Evolutionary conservation across 345 rosid genomes (phyloP).

Genomic region (Acer campestre): DNA sequence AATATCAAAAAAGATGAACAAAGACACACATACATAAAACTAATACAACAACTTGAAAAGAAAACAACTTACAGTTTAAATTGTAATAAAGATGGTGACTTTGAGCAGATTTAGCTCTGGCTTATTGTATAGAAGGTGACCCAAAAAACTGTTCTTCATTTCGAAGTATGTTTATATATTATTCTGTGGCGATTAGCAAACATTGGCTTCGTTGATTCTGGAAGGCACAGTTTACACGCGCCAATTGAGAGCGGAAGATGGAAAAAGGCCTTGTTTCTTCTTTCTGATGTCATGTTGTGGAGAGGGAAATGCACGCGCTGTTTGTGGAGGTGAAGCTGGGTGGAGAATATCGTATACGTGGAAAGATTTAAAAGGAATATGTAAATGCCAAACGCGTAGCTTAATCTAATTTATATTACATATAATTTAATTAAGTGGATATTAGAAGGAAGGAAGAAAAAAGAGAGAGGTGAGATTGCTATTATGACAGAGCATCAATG

Average conservation of each 20-base stretch:
- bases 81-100: constrained; percentile 11
- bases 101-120: constrained; percentile 12
- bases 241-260: background rate
- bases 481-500: background rate
- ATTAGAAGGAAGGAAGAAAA: background rate
- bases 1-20: background rate
- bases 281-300: background rate
- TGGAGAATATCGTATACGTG: background rate
- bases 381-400: constrained; percentile 4
- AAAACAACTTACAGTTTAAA: background rate
- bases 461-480: background rate
- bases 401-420: background rate
- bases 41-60: constrained; percentile 10
- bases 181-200: constrained; percentile 4
- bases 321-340: background rate
- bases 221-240: constrained; percentile 14
- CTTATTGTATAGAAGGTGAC: constrained; percentile 13
- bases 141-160: constrained; percentile 9
- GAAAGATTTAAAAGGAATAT: background rate
- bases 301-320: constrained; percentile 5
- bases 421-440: background rate
- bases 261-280: background rate
- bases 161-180: background rate
- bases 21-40: background rate
- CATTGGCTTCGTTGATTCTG: constrained; percentile 20